phyloP scores from a whole-genome alignment of 148 eudicot species.

The Agrostemma githago region DNA sequence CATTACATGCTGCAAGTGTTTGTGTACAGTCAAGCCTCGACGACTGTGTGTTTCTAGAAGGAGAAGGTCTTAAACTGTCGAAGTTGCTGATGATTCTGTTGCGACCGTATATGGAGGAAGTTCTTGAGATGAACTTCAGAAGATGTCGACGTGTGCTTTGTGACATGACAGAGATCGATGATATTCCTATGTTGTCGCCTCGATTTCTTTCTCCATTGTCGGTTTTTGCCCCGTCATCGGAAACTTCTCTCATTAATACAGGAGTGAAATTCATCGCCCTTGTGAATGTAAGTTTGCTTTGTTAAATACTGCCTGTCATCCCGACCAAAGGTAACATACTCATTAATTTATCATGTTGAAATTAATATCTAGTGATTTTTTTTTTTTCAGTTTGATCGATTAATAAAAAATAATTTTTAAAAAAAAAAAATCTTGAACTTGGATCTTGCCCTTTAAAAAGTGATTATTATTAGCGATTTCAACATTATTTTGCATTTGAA shows the following conservation, averaged over 20 bases:
- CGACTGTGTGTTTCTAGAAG: conserved; percentile 65
- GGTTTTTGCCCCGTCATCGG: conserved; percentile 62
- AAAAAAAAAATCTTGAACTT: too few species aligned
- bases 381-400: too few species aligned
- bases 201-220: conserved; percentile 77
- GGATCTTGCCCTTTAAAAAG: too few species aligned
- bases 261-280: conserved; percentile 71
- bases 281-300: conserved; percentile 65
- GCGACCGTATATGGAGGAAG: conserved; percentile 81
- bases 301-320: background rate
- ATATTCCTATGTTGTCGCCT: conserved; percentile 62
- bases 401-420: too few species aligned
- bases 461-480: too few species aligned
- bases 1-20: conserved; percentile 74
- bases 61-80: conserved; percentile 72
- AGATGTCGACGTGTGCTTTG: conserved; percentile 72
- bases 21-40: conserved; percentile 84
- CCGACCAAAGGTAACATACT: background rate
- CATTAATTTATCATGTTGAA: background rate
- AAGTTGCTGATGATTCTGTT: conserved; percentile 85
- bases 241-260: conserved; percentile 52
- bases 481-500: too few species aligned
- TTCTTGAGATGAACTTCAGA: conserved; percentile 81
- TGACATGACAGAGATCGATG: conserved; percentile 54
- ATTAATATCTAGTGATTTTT: background rate